Base-by-base conservation (phyloP, 2,329 filamentous ascomycete genomes). In the Pseudocercospora eumusae region DNA sequence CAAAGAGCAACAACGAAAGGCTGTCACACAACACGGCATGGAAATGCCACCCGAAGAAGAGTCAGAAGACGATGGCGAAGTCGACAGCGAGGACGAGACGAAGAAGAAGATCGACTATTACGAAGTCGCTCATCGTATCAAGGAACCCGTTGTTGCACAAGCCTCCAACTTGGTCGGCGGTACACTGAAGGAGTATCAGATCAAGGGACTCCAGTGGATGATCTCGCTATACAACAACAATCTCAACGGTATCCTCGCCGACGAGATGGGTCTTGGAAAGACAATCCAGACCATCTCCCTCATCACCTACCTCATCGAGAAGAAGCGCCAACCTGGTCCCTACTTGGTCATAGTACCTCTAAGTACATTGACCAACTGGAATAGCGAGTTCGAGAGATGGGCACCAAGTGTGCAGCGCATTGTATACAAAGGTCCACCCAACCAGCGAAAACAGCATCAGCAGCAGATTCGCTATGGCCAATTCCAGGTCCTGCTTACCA, bases 161-260 rank as follows among this genome's bases (percentile, higher is more conserved):
- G 91, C 95, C 6, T 78, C 79, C 57, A 96, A 96, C 47, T 84
- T 99, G 64, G 92, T 98, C 66, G 95, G 95, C 75, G 95, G 95
- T 74, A 90, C 83, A 10, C 83, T 99, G 68, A 99, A 99, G 78
- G 95, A 99, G 76, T 99, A 99, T 78, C 95, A 99, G 79, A 70
- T 99, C 78, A 98, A 97, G 86, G 95, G 95, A 84, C 81, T 99
- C 53, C 93, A 99, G 77, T 99, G 95, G 95, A 99, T 99, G 95
- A 88, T 99, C 64, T 99, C 95, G 13, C 84, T 99, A 13, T 99
- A 98, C 85, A 99, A 99, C 87, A 99, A 99, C 83, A 99, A 97
- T 78, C 86, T 99, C 68, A 99, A 99, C 76, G 95, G 95, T 84
- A 98, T 99, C 68, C 82, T 99, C 71, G 95, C 95, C 62, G 95